Conservation (phyloP, 345 rosid species). For the Cardamine chenopodiifolia region DNA sequence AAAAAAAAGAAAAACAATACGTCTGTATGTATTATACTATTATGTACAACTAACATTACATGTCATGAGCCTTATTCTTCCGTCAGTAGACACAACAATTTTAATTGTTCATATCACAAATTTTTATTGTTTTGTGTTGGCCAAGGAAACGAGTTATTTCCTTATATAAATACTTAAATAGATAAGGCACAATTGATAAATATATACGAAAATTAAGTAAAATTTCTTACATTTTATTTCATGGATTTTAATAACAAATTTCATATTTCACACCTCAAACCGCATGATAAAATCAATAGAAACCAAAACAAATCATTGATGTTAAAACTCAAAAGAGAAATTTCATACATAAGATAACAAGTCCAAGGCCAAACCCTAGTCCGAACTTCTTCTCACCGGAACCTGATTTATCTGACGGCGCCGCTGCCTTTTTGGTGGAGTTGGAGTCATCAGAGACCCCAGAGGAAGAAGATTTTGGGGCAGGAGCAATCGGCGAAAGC, state of each 20-base stretch:
- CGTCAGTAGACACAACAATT: background rate
- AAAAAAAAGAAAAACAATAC: too few relatives aligned
- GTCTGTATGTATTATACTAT: too few relatives aligned
- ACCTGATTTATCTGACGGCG: conserved; percentile 38
- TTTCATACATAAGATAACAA: conserved; percentile 57
- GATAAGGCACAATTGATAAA: too few relatives aligned
- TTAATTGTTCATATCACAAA: too few relatives aligned
- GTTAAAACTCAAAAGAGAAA: conserved; percentile 43
- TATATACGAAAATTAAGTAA: background rate
- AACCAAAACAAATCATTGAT: conserved; percentile 4
- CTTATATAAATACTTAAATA: background rate
- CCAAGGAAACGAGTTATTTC: background rate
- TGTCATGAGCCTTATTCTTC: background rate
- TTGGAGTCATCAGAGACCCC: conserved; percentile 8
- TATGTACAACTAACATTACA: background rate
- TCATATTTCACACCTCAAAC: background rate
- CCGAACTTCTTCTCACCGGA: conserved; percentile 45
- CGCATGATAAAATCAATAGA: background rate
- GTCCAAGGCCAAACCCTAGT: conserved; percentile 55
- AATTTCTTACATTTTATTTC: conserved; percentile 3
- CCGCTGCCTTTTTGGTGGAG: conserved; percentile 44
- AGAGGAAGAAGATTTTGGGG: conserved; percentile 30
- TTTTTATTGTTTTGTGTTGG: too few relatives aligned
- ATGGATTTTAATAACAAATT: too few relatives aligned
- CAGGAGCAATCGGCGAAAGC: conserved; percentile 51